phyloP scores from a whole-genome alignment of 73 alveolate genomes.

The Paramecium primaurelia region DNA sequence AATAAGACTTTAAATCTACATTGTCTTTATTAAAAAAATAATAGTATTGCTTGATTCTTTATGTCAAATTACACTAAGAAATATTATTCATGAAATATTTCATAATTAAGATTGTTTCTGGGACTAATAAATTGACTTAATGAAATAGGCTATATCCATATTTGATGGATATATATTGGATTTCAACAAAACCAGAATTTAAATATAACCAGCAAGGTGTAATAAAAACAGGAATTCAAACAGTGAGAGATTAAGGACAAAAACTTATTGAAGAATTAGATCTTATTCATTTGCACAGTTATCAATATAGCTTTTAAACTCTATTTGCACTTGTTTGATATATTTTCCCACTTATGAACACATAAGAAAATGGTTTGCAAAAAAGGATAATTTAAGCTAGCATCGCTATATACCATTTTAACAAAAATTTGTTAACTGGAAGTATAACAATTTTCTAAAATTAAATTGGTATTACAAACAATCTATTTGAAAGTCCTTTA shows the following conservation, averaged over 20 bases:
- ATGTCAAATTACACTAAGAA: background rate
- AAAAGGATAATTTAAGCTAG: background rate
- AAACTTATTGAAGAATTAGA: background rate
- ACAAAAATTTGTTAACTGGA: background rate
- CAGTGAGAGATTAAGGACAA: background rate
- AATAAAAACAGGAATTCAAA: background rate
- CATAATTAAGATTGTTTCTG: background rate
- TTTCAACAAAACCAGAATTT: conserved; percentile 10
- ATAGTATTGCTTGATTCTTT: background rate
- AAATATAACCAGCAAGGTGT: background rate
- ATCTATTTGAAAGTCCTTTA: background rate
- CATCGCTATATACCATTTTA: background rate
- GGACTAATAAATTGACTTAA: background rate
- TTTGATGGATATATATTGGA: conserved; percentile 2
- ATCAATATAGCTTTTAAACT: background rate
- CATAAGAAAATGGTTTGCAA: background rate
- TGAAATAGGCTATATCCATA: background rate
- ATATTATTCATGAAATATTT: background rate
- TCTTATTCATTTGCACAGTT: background rate
- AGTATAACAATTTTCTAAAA: background rate
- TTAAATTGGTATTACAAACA: background rate
- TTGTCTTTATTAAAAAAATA: background rate
- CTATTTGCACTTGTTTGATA: background rate
- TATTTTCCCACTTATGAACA: background rate
- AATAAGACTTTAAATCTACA: background rate